phyloP scores from a whole-genome alignment of 148 eudicot genomes.

The Vaccinium vitisidaea region DNA sequence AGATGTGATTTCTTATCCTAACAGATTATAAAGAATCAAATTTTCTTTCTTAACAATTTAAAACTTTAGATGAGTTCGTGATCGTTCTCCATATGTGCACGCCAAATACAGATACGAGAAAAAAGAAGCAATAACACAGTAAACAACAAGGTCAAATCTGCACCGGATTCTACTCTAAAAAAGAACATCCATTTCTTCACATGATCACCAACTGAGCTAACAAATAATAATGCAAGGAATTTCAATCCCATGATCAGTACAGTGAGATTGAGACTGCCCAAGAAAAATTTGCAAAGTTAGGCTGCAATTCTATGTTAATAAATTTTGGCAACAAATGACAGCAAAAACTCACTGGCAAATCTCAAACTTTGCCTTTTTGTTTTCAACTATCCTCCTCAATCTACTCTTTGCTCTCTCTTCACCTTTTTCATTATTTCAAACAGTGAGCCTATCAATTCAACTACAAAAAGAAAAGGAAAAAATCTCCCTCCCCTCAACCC shows the following conservation, averaged over 20 bases:
- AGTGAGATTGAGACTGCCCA: neutral
- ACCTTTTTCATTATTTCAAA: conserved; percentile 25
- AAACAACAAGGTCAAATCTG: neutral
- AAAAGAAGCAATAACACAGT: neutral
- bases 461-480: conserved; percentile 20
- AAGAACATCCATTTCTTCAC: neutral
- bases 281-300: conserved; percentile 10
- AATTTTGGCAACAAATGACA: conserved; percentile 25
- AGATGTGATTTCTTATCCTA: neutral
- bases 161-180: neutral
- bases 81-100: neutral
- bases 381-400: neutral
- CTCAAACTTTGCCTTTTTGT: conserved; percentile 22
- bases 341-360: neutral
- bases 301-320: conserved; percentile 27
- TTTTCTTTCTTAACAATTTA: neutral
- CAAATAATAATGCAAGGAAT: neutral
- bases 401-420: neutral
- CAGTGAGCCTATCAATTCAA: conserved; percentile 30
- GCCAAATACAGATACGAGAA: neutral
- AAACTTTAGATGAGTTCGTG: neutral
- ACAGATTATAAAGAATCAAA: neutral
- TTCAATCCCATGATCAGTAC: neutral
- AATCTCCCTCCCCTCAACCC: neutral
- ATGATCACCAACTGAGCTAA: neutral